phyloP scores from a whole-genome alignment of 345 rosid genomes.

The Arabidopsis arenosa region DNA sequence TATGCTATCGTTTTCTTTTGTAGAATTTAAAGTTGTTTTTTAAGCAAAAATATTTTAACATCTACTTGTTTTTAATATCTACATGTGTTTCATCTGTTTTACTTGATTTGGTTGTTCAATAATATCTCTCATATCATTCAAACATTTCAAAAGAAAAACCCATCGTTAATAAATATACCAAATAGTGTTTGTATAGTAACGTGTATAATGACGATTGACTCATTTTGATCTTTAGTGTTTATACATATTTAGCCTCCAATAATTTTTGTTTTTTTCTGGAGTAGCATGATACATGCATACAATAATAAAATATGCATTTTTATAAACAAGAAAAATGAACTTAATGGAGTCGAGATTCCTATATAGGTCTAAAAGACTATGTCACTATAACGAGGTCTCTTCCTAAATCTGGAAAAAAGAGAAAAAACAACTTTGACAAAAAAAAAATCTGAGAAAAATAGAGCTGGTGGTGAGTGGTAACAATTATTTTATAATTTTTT shows the following conservation, averaged over 20 bases:
- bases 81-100: no score
- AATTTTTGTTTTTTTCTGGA: not conserved
- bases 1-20: no score
- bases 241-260: not conserved
- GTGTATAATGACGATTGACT: not conserved
- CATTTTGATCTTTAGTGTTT: not conserved
- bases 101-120: no score
- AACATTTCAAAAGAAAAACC: no score
- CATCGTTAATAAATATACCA: not conserved
- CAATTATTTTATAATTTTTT: not conserved
- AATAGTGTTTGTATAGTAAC: not conserved
- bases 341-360: slow-evolving; percentile 2
- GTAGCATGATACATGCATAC: not conserved
- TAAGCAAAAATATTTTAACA: no score
- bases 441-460: slow-evolving; percentile 10
- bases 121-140: no score
- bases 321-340: not conserved
- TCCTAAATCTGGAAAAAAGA: slow-evolving; percentile 15
- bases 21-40: no score
- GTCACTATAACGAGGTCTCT: not conserved
- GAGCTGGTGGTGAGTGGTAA: slow-evolving; percentile 16
- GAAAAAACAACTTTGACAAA: no score
- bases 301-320: not conserved
- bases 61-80: no score
- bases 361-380: slow-evolving; percentile 1